Evolutionary conservation across 2,329 filamentous ascomycete genomes (phyloP).

Genomic region (Xylaria sp.): DNA sequence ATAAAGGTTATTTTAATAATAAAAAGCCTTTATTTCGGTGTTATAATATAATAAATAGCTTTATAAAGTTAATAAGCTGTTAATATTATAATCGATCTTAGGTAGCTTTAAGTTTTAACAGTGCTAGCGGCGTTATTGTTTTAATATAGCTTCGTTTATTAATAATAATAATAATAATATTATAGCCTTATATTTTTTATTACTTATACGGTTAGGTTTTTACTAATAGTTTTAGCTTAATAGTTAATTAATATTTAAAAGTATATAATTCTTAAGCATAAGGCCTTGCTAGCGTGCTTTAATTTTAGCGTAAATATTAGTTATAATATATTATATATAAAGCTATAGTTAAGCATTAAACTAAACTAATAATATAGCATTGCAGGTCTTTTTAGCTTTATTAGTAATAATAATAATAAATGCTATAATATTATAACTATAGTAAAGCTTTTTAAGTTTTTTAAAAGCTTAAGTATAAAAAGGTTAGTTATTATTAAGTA

Average conservation of each 20-base stretch:
- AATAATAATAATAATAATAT: background rate
- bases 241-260: background rate
- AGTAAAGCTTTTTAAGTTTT: background rate
- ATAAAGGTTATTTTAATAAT: constrained; percentile 12
- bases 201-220: constrained; percentile 6
- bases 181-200: background rate
- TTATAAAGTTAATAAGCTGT: constrained; percentile 16
- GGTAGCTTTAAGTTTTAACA: background rate
- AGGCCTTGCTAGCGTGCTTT: background rate
- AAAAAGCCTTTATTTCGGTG: constrained; percentile 2
- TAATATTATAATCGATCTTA: constrained; percentile 27
- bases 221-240: background rate
- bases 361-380: background rate
- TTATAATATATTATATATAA: constrained; percentile 17
- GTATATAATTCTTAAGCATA: background rate
- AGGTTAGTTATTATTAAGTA: background rate
- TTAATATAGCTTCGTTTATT: too few species aligned
- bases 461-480: background rate
- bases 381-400: background rate
- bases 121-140: background rate
- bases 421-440: background rate
- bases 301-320: background rate
- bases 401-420: background rate
- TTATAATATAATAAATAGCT: constrained; percentile 8
- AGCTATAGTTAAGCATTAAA: background rate